These are phyloP conservation scores for Sequoiadendron giganteum DNA, from an alignment of 75 land plant species.

Conservation along the genomic window DNA sequence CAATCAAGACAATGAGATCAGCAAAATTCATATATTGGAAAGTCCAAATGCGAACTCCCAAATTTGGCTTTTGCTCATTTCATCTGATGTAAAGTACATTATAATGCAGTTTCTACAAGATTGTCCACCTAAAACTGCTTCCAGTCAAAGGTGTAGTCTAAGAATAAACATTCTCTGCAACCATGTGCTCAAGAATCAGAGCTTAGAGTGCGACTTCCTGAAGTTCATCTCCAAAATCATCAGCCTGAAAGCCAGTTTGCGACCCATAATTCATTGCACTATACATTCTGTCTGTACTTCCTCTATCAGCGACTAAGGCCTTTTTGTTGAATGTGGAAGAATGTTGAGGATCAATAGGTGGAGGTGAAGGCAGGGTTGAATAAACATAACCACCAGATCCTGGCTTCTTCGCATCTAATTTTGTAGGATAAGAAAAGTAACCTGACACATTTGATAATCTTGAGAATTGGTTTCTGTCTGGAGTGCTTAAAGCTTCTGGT, in stretches of 20 bases:
- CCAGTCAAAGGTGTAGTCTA: constrained; percentile 6
- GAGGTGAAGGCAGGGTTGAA: constrained; percentile 27
- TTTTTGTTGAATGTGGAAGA: not conserved
- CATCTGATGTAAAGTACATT: constrained; percentile 15
- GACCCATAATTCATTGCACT: not conserved
- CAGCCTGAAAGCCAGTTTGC: constrained; percentile 13
- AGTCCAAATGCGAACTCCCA: constrained; percentile 10
- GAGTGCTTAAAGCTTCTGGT: not conserved
- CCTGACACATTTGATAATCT: constrained; percentile 9
- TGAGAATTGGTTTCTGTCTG: not conserved
- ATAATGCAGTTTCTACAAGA: constrained; percentile 3
- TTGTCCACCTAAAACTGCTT: constrained; percentile 7
- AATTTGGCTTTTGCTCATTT: constrained; percentile 10
- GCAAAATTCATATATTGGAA: constrained; percentile 7
- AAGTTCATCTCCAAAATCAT: constrained; percentile 49
- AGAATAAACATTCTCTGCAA: constrained; percentile 8
- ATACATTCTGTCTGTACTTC: constrained; percentile 1
- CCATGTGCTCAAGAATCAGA: not conserved
- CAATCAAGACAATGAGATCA: not conserved
- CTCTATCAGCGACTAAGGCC: not conserved
- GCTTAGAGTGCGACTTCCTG: constrained; percentile 70
- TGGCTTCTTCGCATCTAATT: constrained; percentile 6
- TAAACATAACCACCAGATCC: constrained; percentile 11
- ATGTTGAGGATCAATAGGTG: constrained; percentile 18
- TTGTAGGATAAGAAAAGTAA: not conserved